Percentiles rank a stretch among this genome's conserved stretches.
Conservation (phyloP, 306 rosid genomes). For the Begonia fuchsioides region DNA sequence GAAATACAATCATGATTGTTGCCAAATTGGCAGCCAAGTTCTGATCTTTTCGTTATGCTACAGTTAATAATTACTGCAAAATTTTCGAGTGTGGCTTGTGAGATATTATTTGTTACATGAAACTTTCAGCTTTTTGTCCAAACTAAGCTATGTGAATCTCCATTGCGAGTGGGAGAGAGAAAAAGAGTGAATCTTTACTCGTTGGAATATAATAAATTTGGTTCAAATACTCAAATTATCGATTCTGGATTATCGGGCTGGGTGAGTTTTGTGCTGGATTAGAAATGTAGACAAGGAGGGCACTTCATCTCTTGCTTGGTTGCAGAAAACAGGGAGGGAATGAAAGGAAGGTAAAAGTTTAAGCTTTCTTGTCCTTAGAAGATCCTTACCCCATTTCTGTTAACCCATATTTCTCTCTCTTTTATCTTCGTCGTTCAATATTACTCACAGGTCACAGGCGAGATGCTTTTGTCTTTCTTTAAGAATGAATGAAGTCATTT, state of each 20-base stretch:
- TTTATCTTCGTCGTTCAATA: not conserved
- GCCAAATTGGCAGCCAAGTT: no score
- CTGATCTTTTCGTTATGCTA: no score
- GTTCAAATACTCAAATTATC: not conserved
- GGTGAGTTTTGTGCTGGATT: not conserved
- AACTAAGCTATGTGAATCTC: no score
- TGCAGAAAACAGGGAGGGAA: conserved; percentile 12
- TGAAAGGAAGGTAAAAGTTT: conserved; percentile 12
- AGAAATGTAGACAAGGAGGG: not conserved
- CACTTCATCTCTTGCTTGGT: conserved; percentile 63
- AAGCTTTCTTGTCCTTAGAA: conserved; percentile 24
- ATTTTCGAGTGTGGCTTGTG: no score
- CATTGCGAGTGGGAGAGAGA: not conserved
- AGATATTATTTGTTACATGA: no score
- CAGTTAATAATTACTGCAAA: no score
- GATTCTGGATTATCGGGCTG: not conserved
- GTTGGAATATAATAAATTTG: not conserved
- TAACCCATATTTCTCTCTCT: conserved; percentile 13
- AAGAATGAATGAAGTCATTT: conserved; percentile 2
- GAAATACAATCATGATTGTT: no score
- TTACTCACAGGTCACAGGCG: not conserved
- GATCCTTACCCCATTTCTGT: conserved; percentile 24
- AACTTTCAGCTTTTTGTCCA: no score
- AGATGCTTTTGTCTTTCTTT: not conserved
- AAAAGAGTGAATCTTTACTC: not conserved